A percentile compares a stretch with the other conserved stretches of the same genome.
phyloP scores from a whole-genome alignment of 2,329 filamentous ascomycete species.

The Microcyclospora tardicrescens region DNA sequence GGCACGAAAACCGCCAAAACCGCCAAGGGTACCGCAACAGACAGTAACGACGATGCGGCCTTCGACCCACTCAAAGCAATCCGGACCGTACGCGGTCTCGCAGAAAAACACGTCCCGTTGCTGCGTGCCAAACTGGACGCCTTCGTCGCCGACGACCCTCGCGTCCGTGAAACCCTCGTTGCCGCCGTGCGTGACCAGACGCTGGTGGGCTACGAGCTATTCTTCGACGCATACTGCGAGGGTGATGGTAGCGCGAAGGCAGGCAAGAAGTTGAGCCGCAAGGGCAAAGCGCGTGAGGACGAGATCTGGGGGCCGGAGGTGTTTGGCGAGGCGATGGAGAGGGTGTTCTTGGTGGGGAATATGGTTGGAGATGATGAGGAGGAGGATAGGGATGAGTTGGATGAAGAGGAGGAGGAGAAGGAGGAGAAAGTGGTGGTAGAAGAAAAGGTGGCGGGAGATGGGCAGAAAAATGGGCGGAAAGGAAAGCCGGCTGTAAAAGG shows the following conservation, averaged over 20 bases:
- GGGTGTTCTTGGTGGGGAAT: slow-evolving; percentile 44
- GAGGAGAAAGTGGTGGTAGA: too few relatives aligned
- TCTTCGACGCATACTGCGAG: slow-evolving; percentile 43
- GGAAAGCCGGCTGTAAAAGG: too few relatives aligned
- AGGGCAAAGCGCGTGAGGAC: slow-evolving; percentile 49
- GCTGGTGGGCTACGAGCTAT: slow-evolving; percentile 50
- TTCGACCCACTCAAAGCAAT: slow-evolving; percentile 22
- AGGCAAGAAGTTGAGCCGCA: slow-evolving; percentile 27
- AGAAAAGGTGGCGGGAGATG: too few relatives aligned
- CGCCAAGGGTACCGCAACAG: slow-evolving; percentile 1
- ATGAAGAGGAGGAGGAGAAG: too few relatives aligned
- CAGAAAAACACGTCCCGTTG: slow-evolving; percentile 45
- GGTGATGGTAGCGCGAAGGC: slow-evolving; percentile 7
- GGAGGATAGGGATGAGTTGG: slow-evolving; percentile 13
- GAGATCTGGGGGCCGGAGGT: slow-evolving; percentile 53
- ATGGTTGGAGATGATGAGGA: slow-evolving; percentile 24
- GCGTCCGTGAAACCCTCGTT: slow-evolving; percentile 53
- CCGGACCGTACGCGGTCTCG: slow-evolving; percentile 37
- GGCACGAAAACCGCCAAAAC: slow-evolving; percentile 5
- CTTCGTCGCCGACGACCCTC: slow-evolving; percentile 47
- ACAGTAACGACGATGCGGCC: slow-evolving; percentile 2
- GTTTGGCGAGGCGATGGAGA: slow-evolving; percentile 49
- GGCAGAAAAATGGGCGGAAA: too few relatives aligned
- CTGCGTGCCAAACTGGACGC: slow-evolving; percentile 45
- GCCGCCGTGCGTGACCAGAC: slow-evolving; percentile 53